Percentiles rank a stretch among this genome's conserved stretches.
phyloP scores from a whole-genome alignment of 805 yeast genomes.

The Wickerhamiella lipophila region DNA sequence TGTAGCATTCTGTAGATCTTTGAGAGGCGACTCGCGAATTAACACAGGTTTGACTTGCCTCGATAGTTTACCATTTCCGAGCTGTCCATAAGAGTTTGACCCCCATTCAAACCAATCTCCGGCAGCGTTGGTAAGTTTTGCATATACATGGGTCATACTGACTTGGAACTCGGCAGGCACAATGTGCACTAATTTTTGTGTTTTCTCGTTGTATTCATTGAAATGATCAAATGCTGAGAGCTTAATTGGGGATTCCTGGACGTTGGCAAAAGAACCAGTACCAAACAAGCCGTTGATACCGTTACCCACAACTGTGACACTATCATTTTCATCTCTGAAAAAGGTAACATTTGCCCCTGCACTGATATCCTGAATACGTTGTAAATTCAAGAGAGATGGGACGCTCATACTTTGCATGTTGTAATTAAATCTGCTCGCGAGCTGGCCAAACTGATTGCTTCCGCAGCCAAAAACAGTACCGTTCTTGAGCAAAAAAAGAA shows the following conservation, averaged over 20 bases:
- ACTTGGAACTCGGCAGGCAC: slow-evolving; percentile 41
- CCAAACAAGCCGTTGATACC: slow-evolving; percentile 84
- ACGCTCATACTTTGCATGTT: slow-evolving; percentile 56
- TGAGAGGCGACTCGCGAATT: neutral
- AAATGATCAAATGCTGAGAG: slow-evolving; percentile 38
- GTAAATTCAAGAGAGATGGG: slow-evolving; percentile 44
- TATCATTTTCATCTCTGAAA: slow-evolving; percentile 28
- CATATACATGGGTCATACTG: slow-evolving; percentile 55
- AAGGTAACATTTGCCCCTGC: slow-evolving; percentile 61
- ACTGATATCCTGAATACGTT: slow-evolving; percentile 32
- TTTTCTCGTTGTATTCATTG: slow-evolving; percentile 42
- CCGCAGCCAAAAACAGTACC: slow-evolving; percentile 83
- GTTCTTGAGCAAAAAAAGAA: slow-evolving; percentile 51
- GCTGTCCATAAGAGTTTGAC: slow-evolving; percentile 66
- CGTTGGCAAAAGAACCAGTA: slow-evolving; percentile 59
- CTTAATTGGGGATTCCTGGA: slow-evolving; percentile 52
- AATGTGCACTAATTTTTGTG: slow-evolving; percentile 33
- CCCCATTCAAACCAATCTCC: slow-evolving; percentile 58
- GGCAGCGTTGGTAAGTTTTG: slow-evolving; percentile 41
- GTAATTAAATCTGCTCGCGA: slow-evolving; percentile 56
- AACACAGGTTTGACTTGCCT: slow-evolving; percentile 31
- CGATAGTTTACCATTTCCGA: slow-evolving; percentile 66
- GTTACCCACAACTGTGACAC: slow-evolving; percentile 56
- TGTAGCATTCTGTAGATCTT: slow-evolving; percentile 10
- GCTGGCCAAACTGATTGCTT: slow-evolving; percentile 68